Percentiles rank a stretch among this genome's conserved stretches.
Evolutionary conservation across 305 asterid species (phyloP).

Genomic region (Fraxinus sp.): DNA sequence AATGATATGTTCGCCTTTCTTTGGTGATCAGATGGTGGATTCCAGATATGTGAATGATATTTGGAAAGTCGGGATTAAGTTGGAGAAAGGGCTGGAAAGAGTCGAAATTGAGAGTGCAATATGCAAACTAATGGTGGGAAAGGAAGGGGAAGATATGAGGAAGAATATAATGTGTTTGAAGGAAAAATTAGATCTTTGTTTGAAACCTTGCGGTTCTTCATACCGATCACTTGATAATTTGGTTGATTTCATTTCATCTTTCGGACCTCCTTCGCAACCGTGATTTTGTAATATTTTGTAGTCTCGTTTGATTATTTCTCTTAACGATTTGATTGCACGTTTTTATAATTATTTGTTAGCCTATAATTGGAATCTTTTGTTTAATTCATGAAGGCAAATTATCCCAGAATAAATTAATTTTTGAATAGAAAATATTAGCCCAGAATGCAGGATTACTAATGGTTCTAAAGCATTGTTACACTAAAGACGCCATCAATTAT

Average conservation of each 20-base stretch:
- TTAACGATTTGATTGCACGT: not conserved
- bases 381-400: too few relatives aligned
- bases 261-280: not conserved
- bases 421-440: too few relatives aligned
- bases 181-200: not conserved
- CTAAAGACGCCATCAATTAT: too few relatives aligned
- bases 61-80: not conserved
- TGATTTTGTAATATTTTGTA: not conserved
- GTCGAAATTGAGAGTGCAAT: not conserved
- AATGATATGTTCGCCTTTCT: not conserved
- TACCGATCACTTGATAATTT: not conserved
- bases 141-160: not conserved
- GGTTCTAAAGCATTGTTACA: too few relatives aligned
- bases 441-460: too few relatives aligned
- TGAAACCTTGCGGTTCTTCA: not conserved
- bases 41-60: not conserved
- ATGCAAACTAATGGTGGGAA: not conserved
- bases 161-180: not conserved
- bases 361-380: too few relatives aligned
- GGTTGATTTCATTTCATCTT: not conserved
- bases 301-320: not conserved
- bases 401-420: too few relatives aligned
- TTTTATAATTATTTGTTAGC: too few relatives aligned
- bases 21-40: not conserved
- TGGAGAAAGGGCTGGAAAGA: constrained; percentile 7